A percentile compares a stretch with the other conserved stretches of the same genome.
phyloP scores from a whole-genome alignment of 345 rosid genomes.

The Cochlearia excelsa region DNA sequence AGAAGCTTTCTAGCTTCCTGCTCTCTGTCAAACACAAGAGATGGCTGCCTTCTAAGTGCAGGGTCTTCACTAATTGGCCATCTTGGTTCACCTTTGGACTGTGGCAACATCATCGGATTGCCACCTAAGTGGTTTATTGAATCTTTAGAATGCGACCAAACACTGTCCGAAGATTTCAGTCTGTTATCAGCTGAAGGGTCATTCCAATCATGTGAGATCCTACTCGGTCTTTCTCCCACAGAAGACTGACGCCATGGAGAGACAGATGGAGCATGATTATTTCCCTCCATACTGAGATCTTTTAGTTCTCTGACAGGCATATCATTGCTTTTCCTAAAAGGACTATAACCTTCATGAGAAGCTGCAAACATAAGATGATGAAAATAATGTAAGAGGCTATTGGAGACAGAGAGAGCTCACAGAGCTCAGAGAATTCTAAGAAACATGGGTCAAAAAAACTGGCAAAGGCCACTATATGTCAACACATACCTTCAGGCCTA shows the following conservation, averaged over 20 bases:
- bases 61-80: constrained; percentile 58
- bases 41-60: constrained; percentile 53
- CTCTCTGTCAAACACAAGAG: constrained; percentile 62
- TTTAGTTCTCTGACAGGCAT: constrained; percentile 34
- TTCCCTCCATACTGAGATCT: constrained; percentile 47
- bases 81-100: constrained; percentile 52
- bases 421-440: background rate
- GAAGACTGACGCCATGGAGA: constrained; percentile 56
- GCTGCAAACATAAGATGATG: constrained; percentile 44
- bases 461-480: constrained; percentile 17
- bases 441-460: constrained; percentile 13
- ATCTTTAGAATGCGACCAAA: constrained; percentile 57
- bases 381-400: constrained; percentile 17
- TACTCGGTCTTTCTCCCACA: constrained; percentile 46
- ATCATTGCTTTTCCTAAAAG: constrained; percentile 47
- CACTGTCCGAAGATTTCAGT: constrained; percentile 45
- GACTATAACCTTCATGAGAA: constrained; percentile 46
- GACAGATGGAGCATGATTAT: constrained; percentile 34
- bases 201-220: constrained; percentile 44
- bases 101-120: constrained; percentile 42
- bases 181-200: constrained; percentile 47
- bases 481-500: constrained; percentile 54
- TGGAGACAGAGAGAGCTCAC: background rate
- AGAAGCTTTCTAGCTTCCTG: constrained; percentile 60
- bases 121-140: constrained; percentile 43